Conservation (phyloP, 2,329 filamentous ascomycete species). For the Graphilbum ipis-grandicollis region DNA sequence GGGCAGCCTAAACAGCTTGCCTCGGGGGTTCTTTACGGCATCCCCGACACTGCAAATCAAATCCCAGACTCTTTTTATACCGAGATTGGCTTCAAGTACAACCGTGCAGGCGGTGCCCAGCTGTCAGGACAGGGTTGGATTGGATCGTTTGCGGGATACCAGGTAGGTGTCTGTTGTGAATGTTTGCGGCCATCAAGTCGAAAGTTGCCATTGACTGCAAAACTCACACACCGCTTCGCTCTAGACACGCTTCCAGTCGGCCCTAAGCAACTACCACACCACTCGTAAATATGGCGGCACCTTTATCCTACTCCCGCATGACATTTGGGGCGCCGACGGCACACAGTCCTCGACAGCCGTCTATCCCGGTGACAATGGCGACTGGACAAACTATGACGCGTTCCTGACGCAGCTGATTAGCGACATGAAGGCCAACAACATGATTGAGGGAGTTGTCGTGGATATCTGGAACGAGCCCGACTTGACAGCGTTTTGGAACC, state of each 20-base stretch:
- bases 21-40: slow-evolving; percentile 11
- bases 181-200: too few species aligned
- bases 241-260: slow-evolving; percentile 20
- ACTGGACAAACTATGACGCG: slow-evolving; percentile 26
- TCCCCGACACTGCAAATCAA: slow-evolving; percentile 9
- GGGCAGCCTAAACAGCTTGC: slow-evolving; percentile 10
- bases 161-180: background rate
- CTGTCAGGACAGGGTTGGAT: slow-evolving; percentile 9
- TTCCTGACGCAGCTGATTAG: slow-evolving; percentile 21
- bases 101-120: slow-evolving; percentile 10
- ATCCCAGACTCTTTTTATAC: slow-evolving; percentile 9
- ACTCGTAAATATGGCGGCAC: slow-evolving; percentile 21
- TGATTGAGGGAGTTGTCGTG: slow-evolving; percentile 19
- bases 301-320: slow-evolving; percentile 28
- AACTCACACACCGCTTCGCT: too few species aligned
- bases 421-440: slow-evolving; percentile 18
- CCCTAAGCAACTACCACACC: slow-evolving; percentile 26
- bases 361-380: slow-evolving; percentile 30
- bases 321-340: slow-evolving; percentile 30
- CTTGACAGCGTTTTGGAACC: slow-evolving; percentile 17
- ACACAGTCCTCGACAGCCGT: slow-evolving; percentile 16
- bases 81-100: slow-evolving; percentile 11
- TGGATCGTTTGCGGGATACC: slow-evolving; percentile 5
- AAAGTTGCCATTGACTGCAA: too few species aligned
- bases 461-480: slow-evolving; percentile 40